phyloP scores from a whole-genome alignment of 108 stramenopile genomes.

The Aurantiochytrium sp. region DNA sequence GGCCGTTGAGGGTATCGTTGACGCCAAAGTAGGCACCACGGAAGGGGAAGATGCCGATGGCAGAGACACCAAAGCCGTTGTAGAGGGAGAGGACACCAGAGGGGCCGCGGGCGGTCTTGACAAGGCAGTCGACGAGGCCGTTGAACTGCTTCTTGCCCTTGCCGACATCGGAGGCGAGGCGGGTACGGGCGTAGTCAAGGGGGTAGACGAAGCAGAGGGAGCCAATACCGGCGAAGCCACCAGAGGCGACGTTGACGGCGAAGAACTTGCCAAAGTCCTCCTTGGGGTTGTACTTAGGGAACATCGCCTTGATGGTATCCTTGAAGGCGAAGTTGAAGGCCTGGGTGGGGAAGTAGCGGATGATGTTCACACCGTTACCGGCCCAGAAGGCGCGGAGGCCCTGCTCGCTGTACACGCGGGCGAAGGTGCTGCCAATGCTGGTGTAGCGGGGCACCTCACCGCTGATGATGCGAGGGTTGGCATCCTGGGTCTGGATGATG shows the following conservation, averaged over 20 bases:
- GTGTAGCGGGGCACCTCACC: constrained; percentile 92
- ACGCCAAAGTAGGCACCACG: constrained; percentile 97
- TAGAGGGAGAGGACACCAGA: constrained; percentile 85
- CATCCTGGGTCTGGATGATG: constrained; percentile 90
- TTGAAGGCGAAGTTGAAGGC: constrained; percentile 99
- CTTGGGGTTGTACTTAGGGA: constrained; percentile 87
- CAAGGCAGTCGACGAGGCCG: constrained; percentile 91
- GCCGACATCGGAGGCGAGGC: constrained; percentile 95
- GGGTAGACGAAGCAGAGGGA: constrained; percentile 95
- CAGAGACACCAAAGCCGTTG: constrained; percentile 94
- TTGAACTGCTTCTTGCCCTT: constrained; percentile 82
- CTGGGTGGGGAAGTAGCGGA: constrained; percentile 97
- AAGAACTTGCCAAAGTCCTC: constrained; percentile 90
- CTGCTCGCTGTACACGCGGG: constrained; percentile 85
- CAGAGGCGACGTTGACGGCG: constrained; percentile 89
- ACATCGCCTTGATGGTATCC: constrained; percentile 89
- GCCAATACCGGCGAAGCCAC: constrained; percentile 92
- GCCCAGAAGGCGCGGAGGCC: constrained; percentile 73
- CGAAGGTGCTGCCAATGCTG: constrained; percentile 80
- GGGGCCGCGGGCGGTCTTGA: constrained; percentile 67
- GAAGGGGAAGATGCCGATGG: constrained; percentile 94
- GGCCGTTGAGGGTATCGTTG: constrained; percentile 88
- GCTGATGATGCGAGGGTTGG: constrained; percentile 89
- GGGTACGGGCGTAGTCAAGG: constrained; percentile 96
- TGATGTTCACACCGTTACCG: constrained; percentile 95